Base-by-base conservation (phyloP, 2,329 filamentous ascomycete genomes). In the Fusarium falciforme region DNA sequence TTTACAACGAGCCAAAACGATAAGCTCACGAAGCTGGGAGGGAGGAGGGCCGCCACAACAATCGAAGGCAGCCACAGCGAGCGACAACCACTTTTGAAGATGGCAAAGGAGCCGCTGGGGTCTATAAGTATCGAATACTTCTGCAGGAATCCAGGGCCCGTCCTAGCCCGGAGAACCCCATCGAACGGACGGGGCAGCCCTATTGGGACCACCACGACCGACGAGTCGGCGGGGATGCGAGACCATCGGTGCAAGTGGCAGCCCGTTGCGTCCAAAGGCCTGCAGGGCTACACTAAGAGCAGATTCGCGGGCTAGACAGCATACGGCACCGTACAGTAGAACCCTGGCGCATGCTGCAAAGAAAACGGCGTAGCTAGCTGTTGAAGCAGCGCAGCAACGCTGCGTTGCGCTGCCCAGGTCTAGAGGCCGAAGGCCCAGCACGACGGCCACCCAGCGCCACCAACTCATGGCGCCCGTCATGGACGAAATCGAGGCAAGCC, bases 121-220 rank as follows among this genome's bases (percentile, higher is more conserved):
- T 62, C 68, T 71, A 76, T 76, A 73, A 68, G 76, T 76, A 78
- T 71, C 65, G 44, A 70, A 74, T 76, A 76, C 76, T 66, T 77
- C 38, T 67, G 60, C 64, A 73, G 61, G 61, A 61, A 73, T 66
- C 54, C 62, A 72, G 67, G 61, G 65, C 54, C 38, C 64, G 49
- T 67, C 17, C 66, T 63, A 36, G 55, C 44, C 67, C 65, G 62
- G 71, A 68, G 74, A 68, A 70, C 67, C 69, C 73, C 66, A 71
- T 74, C 66, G 35, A 54, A 63, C 73, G 73, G 75, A 69, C 68
- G 61, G 76, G 67, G 66, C 66, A 76, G 76, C 66, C 66, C 71
- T 75, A 76, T 76, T 76, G 63, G 72, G 60, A 74, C 71, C 62
- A 72, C 58, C 61, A 73, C 61, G 27, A 63, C 67, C 40, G 67